These are phyloP conservation scores for Candida stauntonica DNA, from an alignment of 805 yeast species.

Conservation along the genomic window DNA sequence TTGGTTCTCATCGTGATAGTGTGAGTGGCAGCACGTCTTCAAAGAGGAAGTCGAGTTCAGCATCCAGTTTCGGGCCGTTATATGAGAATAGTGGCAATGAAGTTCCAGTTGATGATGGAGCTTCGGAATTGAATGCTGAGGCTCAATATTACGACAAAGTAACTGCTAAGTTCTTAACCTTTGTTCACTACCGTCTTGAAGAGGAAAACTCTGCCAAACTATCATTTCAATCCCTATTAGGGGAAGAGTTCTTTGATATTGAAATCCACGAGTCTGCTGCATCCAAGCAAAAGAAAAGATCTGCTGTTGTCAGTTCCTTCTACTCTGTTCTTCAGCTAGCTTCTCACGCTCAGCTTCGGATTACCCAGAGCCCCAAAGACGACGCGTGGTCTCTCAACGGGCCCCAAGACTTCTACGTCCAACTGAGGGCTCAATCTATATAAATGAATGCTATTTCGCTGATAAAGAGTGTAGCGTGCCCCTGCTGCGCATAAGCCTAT, in stretches of 20 bases:
- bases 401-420: conserved; percentile 12
- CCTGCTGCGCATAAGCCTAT: too few species aligned
- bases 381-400: conserved; percentile 8
- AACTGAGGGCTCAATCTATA: neutral
- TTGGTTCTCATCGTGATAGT: conserved; percentile 4
- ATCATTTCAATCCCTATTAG: conserved; percentile 18
- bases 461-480: too few species aligned
- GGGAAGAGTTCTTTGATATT: conserved; percentile 6
- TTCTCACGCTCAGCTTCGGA: conserved; percentile 17
- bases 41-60: conserved; percentile 17
- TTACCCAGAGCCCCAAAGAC: conserved; percentile 1
- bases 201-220: conserved; percentile 21
- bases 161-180: conserved; percentile 21
- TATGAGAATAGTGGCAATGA: conserved; percentile 19
- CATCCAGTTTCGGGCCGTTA: conserved; percentile 14
- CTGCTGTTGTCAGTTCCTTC: conserved; percentile 24
- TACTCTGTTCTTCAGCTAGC: conserved; percentile 26
- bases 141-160: conserved; percentile 10
- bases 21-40: conserved; percentile 3
- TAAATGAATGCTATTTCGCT: neutral
- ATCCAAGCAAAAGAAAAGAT: conserved; percentile 9
- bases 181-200: conserved; percentile 17
- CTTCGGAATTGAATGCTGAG: neutral
- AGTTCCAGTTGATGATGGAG: too few species aligned
- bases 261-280: too few species aligned